These are phyloP conservation scores for Hypoxylon cercidicola DNA, from an alignment of 495 filamentous ascomycete species.

Conservation along the genomic window DNA sequence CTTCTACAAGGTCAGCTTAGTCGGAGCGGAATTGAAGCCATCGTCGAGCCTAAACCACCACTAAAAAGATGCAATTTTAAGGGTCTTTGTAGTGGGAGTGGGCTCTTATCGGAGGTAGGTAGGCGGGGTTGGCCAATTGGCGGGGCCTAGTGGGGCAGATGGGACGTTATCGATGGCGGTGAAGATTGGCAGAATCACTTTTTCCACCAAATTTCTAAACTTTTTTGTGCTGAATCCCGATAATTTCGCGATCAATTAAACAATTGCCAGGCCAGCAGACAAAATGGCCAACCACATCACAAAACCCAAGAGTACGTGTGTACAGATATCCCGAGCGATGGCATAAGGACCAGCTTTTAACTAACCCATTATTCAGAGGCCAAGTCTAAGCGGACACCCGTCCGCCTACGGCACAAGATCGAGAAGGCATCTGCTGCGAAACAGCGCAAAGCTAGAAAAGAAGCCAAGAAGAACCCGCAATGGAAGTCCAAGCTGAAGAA, in stretches of 20 bases:
- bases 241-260: not conserved
- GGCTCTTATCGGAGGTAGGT: conserved; percentile 35
- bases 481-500: conserved; percentile 95
- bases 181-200: conserved; percentile 48
- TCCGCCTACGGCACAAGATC: conserved; percentile 93
- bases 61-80: conserved; percentile 22
- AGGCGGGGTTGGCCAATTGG: conserved; percentile 37
- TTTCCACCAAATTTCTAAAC: conserved; percentile 34
- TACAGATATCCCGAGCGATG: conserved; percentile 4
- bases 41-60: conserved; percentile 24
- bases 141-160: conserved; percentile 10
- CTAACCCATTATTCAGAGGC: conserved; percentile 69
- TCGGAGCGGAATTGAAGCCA: conserved; percentile 28
- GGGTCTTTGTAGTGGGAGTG: conserved; percentile 19
- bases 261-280: conserved; percentile 7
- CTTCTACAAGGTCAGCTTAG: not conserved
- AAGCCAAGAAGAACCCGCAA: conserved; percentile 94
- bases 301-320: conserved; percentile 62
- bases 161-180: conserved; percentile 51
- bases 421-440: conserved; percentile 92
- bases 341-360: conserved; percentile 4
- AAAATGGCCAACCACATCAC: conserved; percentile 60
- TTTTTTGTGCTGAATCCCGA: conserved; percentile 34
- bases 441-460: conserved; percentile 86
- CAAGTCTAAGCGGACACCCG: conserved; percentile 89